Conservation (phyloP, 305 asterid genomes). For the Caryopteris hybrid region DNA sequence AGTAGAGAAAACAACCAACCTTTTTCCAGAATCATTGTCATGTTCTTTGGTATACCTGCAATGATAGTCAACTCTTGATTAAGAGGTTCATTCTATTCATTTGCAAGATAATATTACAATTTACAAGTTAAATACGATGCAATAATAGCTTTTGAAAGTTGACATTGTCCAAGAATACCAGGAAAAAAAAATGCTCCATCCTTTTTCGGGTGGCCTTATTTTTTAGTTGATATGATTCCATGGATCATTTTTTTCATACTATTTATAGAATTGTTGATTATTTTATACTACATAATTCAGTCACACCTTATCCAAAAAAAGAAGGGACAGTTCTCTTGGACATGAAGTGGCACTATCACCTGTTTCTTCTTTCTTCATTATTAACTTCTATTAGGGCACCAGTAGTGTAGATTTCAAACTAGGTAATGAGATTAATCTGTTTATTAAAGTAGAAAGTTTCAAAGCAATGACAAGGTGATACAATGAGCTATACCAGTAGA, state of each 20-base stretch:
- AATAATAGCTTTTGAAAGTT: too few relatives aligned
- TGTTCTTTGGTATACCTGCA: too few relatives aligned
- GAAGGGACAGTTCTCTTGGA: neutral
- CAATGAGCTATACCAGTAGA: neutral
- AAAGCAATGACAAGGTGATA: neutral
- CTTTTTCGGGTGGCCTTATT: neutral
- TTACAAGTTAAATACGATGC: too few relatives aligned
- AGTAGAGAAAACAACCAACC: too few relatives aligned
- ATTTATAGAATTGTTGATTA: neutral
- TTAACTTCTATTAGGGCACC: neutral
- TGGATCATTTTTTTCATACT: neutral
- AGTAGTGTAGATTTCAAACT: neutral
- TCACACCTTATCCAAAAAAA: neutral
- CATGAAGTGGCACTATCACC: neutral
- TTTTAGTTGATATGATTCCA: neutral
- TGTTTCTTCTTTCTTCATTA: neutral
- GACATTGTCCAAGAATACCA: neutral
- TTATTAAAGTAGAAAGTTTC: neutral
- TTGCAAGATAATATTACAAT: too few relatives aligned
- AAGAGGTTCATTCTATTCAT: too few relatives aligned
- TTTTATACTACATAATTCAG: neutral
- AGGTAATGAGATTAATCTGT: neutral
- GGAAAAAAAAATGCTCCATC: neutral
- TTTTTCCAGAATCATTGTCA: too few relatives aligned
- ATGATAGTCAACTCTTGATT: too few relatives aligned